Evolutionary conservation across 108 stramenopile species (phyloP).

Genomic region (Cyclotella cryptica): DNA sequence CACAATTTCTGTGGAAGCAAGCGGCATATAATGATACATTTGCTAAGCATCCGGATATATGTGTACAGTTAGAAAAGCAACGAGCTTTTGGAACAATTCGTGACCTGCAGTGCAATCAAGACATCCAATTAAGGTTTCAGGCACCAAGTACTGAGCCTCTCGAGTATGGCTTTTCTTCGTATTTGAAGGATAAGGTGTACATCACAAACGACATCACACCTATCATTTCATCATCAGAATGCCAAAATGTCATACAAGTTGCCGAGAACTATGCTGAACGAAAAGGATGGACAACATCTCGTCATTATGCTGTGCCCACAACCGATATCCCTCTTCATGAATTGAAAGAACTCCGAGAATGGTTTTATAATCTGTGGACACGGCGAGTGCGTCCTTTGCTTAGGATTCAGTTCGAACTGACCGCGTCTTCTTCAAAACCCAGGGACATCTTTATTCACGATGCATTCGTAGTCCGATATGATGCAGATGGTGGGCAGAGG

Average conservation of each 20-base stretch:
- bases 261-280: slow-evolving; percentile 46
- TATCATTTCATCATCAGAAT: slow-evolving; percentile 49
- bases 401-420: slow-evolving; percentile 33
- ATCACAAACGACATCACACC: slow-evolving; percentile 44
- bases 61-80: slow-evolving; percentile 66
- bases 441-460: slow-evolving; percentile 76
- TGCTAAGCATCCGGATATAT: slow-evolving; percentile 58
- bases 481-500: slow-evolving; percentile 61
- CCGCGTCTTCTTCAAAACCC: slow-evolving; percentile 6
- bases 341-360: slow-evolving; percentile 55
- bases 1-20: slow-evolving; percentile 75
- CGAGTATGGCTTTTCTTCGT: slow-evolving; percentile 16
- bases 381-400: slow-evolving; percentile 43
- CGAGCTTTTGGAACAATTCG: slow-evolving; percentile 51
- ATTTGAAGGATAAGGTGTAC: slow-evolving; percentile 45
- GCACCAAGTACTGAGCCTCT: not conserved
- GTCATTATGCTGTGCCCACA: slow-evolving; percentile 97
- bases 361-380: slow-evolving; percentile 60
- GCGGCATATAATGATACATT: slow-evolving; percentile 36
- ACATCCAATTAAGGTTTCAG: not conserved
- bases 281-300: slow-evolving; percentile 87
- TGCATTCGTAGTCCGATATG: slow-evolving; percentile 92
- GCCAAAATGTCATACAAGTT: slow-evolving; percentile 59
- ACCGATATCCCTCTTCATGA: slow-evolving; percentile 91
- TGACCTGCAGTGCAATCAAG: not conserved